Conservation (phyloP, 176 grass and related monocot genomes). For the Aegilops bicornis region DNA sequence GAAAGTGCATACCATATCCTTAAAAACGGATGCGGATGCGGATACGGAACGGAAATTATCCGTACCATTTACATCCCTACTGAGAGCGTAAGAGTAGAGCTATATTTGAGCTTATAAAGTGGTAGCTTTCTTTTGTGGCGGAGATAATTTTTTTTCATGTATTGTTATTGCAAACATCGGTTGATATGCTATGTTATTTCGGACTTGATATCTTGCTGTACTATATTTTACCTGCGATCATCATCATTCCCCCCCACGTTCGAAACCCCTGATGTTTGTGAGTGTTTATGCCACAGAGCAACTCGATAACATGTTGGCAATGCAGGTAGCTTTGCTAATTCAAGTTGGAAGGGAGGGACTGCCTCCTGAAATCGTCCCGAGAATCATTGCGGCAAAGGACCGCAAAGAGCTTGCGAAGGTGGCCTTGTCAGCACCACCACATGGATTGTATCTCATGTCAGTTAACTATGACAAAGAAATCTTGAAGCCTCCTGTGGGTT, state of each 20-base stretch:
- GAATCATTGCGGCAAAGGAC: conserved; percentile 61
- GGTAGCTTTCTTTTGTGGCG: neutral
- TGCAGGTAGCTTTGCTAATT: conserved; percentile 84
- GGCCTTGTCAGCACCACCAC: conserved; percentile 67
- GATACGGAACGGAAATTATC: too few species aligned
- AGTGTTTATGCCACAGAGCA: neutral
- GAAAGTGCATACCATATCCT: too few species aligned
- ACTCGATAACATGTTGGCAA: neutral
- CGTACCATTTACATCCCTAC: too few species aligned
- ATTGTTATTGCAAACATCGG: neutral
- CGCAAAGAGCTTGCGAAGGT: conserved; percentile 84
- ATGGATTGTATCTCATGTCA: conserved; percentile 83
- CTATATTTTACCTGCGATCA: too few species aligned
- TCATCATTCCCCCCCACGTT: neutral
- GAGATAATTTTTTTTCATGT: neutral
- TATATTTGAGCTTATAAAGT: neutral
- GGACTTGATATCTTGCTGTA: neutral
- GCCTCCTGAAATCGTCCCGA: conserved; percentile 62
- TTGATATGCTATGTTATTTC: neutral
- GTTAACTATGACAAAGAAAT: conserved; percentile 79
- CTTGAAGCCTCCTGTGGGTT: conserved; percentile 62
- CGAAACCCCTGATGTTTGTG: neutral
- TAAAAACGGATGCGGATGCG: too few species aligned
- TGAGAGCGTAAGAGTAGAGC: neutral
- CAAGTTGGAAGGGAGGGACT: conserved; percentile 86